Percentiles rank a stretch among this genome's conserved stretches.
These are phyloP conservation scores for Saprolegnia parasitica DNA, from an alignment of 352 stramenopile genomes.

Conservation along the genomic window DNA sequence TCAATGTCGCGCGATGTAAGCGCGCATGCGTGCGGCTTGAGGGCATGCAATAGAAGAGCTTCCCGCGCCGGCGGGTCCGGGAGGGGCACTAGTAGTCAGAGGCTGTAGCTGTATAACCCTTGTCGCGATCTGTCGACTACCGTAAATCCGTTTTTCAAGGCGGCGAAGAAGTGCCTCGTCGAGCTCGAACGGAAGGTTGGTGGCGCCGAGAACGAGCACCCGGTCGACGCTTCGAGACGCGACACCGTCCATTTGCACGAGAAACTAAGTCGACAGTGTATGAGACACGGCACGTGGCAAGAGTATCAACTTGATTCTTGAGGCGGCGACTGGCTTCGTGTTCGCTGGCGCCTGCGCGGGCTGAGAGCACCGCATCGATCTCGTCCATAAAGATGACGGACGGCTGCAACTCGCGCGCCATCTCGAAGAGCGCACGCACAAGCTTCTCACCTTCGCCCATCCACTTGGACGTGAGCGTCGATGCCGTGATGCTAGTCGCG, in stretches of 20 bases:
- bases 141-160: conserved; percentile 86
- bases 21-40: conserved; percentile 46
- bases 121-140: conserved; percentile 35
- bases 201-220: conserved; percentile 85
- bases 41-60: conserved; percentile 55
- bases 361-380: conserved; percentile 80
- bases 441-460: conserved; percentile 93
- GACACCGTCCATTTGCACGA: conserved; percentile 79
- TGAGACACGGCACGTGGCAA: neutral
- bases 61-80: conserved; percentile 49
- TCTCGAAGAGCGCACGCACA: conserved; percentile 89
- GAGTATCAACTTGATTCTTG: conserved; percentile 77
- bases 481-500: conserved; percentile 71
- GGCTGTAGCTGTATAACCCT: neutral
- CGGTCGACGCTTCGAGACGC: conserved; percentile 64
- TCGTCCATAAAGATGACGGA: conserved; percentile 89
- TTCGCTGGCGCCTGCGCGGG: conserved; percentile 56
- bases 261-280: conserved; percentile 56
- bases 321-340: conserved; percentile 83
- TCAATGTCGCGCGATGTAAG: conserved; percentile 59
- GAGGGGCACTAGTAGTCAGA: conserved; percentile 51
- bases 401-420: conserved; percentile 80
- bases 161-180: conserved; percentile 83
- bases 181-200: conserved; percentile 80
- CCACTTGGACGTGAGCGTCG: conserved; percentile 86